phyloP scores from a whole-genome alignment of 257 asterid genomes.

The Rhazya stricta region DNA sequence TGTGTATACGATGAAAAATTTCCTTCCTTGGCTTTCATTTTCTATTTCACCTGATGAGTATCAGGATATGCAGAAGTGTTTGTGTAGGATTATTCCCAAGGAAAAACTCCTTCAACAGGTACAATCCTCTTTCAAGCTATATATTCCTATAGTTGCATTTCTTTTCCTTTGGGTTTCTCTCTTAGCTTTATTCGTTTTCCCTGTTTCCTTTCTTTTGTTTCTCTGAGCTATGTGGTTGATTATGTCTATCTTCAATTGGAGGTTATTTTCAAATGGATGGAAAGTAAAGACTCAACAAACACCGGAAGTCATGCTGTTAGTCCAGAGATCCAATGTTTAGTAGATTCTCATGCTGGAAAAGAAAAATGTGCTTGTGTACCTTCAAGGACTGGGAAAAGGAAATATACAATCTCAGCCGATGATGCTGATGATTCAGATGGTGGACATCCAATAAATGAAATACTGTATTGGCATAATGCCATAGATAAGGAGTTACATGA shows the following conservation, averaged over 20 bases:
- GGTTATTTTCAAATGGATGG: conserved; percentile 47
- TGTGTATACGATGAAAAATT: conserved; percentile 39
- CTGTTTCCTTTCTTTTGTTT: not conserved
- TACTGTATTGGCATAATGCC: conserved; percentile 44
- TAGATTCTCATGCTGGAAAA: conserved; percentile 17
- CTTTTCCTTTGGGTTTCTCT: not conserved
- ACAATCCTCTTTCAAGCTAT: not conserved
- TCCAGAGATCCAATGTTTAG: conserved; percentile 13
- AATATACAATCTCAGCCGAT: conserved; percentile 16
- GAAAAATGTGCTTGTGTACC: conserved; percentile 25
- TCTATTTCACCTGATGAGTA: conserved; percentile 35
- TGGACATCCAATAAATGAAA: conserved; percentile 37
- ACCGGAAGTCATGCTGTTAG: conserved; percentile 15
- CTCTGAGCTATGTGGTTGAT: conserved; percentile 10
- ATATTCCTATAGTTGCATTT: not conserved
- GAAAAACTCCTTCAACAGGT: conserved; percentile 52
- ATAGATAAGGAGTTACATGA: conserved; percentile 36
- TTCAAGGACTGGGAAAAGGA: conserved; percentile 33
- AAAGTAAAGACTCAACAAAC: conserved; percentile 15
- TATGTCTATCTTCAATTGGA: conserved; percentile 19
- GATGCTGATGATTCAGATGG: conserved; percentile 21
- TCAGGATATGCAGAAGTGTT: conserved; percentile 38
- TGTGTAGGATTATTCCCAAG: conserved; percentile 36
- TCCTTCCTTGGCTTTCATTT: conserved; percentile 47
- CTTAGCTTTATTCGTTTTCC: not conserved